Evolutionary conservation across 129 eudicot species (phyloP), one percentile per base, ranked within the genome.

Genomic region (Flaveria trinervia): DNA sequence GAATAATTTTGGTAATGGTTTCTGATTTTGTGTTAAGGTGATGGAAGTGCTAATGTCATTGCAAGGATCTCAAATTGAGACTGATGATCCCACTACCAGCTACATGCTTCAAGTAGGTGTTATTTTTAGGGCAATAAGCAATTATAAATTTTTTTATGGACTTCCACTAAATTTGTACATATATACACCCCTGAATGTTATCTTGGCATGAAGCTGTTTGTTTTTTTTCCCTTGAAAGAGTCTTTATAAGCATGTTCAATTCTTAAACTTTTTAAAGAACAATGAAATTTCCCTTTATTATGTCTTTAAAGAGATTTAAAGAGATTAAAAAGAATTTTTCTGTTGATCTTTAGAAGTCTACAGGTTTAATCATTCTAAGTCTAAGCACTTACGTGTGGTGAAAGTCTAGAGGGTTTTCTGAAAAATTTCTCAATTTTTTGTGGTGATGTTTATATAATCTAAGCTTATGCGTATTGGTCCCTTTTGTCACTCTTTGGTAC

Each of bases 61-160:
- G 83, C 99, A 95, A 95, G 99, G 97, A 83, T 85, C 95, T 41
- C 96, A 88, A 85, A 83, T 95, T 96, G 99, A 95, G 86, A 81
- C 94, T 5, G 99, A 95, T 73, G 99, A 95, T 80, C 99, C 99
- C 72, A 95, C 96, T 73, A 95, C 97, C n/a, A 95, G 99, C 77
- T 95, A 95, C 86, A 95, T 95, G 99, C 93, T 95, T 70, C 99
- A 95, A 85, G 99, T 92, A 86, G 68, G 88, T 80, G 41, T 36
- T 59, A 44, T 30, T 30, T 64, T 64, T 30, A 14, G 11, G 23
- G 43, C 22, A 6, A n/a, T 28, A 15, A 12, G 43, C 22, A 6
- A n/a, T 28, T 30, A 12, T 14, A 14, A 62, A n/a, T 9, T 10
- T 9, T 0, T 1, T 2, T 64, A 61, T 25, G 67, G 20, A 28